Conservation (phyloP, 768 basidiomycete species). For the Mycena crocata region DNA sequence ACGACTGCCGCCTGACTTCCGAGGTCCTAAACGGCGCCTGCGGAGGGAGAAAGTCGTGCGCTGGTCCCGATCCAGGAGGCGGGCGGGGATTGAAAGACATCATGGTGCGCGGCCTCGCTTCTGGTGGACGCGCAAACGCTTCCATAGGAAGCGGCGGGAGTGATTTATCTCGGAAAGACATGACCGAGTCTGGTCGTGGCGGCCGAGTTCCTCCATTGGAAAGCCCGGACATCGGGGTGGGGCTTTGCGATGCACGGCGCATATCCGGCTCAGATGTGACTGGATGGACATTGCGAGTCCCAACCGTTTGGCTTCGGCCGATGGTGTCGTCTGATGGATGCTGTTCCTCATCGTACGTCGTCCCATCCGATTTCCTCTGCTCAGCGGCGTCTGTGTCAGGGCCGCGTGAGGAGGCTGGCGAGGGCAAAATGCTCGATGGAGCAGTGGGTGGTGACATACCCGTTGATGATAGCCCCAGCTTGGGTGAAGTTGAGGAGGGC, state of each 20-base stretch:
- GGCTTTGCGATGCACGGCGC: constrained; percentile 54
- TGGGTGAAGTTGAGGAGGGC: constrained; percentile 68
- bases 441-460: constrained; percentile 82
- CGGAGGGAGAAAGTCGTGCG: constrained; percentile 68
- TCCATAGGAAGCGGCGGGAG: constrained; percentile 80
- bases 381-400: constrained; percentile 65
- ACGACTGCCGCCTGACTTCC: constrained; percentile 80
- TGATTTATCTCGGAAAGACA: constrained; percentile 69
- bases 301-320: constrained; percentile 43
- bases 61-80: constrained; percentile 55
- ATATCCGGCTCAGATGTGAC: constrained; percentile 73
- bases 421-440: constrained; percentile 80
- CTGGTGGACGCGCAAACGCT: constrained; percentile 54
- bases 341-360: constrained; percentile 55
- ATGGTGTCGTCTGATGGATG: constrained; percentile 46
- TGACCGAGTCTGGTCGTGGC: constrained; percentile 35
- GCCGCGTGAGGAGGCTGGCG: constrained; percentile 78
- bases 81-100: constrained; percentile 70
- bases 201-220: constrained; percentile 37
- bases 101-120: constrained; percentile 72
- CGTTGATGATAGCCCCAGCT: constrained; percentile 62
- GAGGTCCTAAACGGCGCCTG: constrained; percentile 69
- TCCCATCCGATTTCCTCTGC: constrained; percentile 55
- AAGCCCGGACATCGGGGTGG: constrained; percentile 39
- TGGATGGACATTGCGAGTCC: constrained; percentile 60